Evolutionary conservation across 495 filamentous ascomycete species (phyloP).

Genomic region (Neurospora africana): DNA sequence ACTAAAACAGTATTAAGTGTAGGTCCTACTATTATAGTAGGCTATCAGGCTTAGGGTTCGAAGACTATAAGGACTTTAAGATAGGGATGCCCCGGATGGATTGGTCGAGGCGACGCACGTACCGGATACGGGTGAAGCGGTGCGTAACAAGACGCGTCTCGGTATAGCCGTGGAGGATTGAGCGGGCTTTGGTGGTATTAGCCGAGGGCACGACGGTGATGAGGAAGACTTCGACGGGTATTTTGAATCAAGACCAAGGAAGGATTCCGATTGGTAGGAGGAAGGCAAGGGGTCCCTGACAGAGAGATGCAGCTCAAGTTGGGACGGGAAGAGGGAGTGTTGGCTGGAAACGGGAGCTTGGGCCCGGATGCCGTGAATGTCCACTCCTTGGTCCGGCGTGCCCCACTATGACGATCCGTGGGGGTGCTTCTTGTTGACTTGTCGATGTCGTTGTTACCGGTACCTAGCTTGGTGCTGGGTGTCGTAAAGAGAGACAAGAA

Average conservation of each 20-base stretch:
- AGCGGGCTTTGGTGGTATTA: constrained; percentile 25
- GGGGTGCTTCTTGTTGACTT: too few species aligned
- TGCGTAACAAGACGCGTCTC: constrained; percentile 27
- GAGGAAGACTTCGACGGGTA: constrained; percentile 35
- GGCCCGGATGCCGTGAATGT: neutral
- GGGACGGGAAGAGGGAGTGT: neutral
- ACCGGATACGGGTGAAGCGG: constrained; percentile 22
- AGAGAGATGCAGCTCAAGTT: too few species aligned
- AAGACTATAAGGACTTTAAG: constrained; percentile 24
- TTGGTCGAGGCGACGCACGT: constrained; percentile 21
- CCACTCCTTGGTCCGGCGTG: neutral
- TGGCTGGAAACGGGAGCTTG: neutral
- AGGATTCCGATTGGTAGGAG: neutral
- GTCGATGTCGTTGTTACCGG: too few species aligned
- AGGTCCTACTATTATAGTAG: constrained; percentile 26
- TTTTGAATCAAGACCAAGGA: neutral
- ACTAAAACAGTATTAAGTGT: constrained; percentile 25
- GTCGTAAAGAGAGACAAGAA: too few species aligned
- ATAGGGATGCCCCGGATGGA: constrained; percentile 9
- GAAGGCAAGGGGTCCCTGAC: neutral
- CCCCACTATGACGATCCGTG: neutral
- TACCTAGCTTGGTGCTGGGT: too few species aligned
- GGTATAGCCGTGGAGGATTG: constrained; percentile 30
- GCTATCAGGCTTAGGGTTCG: constrained; percentile 8
- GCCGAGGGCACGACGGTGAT: constrained; percentile 23